Evolutionary conservation across 2,329 filamentous ascomycete species (phyloP).

Genomic region (Graphiopsis chlorocephala): DNA sequence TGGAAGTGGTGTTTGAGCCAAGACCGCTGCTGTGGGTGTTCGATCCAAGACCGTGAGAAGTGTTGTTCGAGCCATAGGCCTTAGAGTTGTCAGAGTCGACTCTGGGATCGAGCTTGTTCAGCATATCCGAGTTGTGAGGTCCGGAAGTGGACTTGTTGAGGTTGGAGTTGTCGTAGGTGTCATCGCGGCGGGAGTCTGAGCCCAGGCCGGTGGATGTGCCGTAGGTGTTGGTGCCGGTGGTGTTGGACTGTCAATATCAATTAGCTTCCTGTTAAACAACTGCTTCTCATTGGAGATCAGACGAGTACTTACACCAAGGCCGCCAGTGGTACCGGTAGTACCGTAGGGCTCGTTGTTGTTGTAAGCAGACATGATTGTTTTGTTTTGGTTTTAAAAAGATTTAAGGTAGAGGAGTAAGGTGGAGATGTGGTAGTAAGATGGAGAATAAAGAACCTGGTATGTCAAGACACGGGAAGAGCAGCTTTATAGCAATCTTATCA

Average conservation of each 20-base stretch:
- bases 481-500: conserved; percentile 1
- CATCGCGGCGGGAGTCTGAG: background rate
- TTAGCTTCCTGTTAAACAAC: background rate
- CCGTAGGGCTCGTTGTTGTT: conserved; percentile 13
- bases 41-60: background rate
- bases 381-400: background rate
- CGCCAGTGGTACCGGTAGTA: background rate
- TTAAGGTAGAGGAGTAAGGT: background rate
- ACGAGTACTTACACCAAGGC: conserved; percentile 8
- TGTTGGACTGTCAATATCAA: background rate
- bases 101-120: conserved; percentile 21
- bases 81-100: conserved; percentile 11
- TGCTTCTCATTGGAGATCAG: background rate
- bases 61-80: background rate
- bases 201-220: conserved; percentile 2
- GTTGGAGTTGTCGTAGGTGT: background rate
- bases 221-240: background rate
- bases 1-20: background rate
- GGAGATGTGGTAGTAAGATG: background rate
- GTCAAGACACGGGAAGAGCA: background rate
- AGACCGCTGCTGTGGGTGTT: background rate
- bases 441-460: background rate
- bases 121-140: conserved; percentile 20
- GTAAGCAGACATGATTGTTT: conserved; percentile 12
- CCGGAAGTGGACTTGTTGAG: conserved; percentile 16